Percentiles rank a stretch among this genome's conserved stretches.
phyloP scores from a whole-genome alignment of 129 eudicot species.

The Flaveria sonorensis region DNA sequence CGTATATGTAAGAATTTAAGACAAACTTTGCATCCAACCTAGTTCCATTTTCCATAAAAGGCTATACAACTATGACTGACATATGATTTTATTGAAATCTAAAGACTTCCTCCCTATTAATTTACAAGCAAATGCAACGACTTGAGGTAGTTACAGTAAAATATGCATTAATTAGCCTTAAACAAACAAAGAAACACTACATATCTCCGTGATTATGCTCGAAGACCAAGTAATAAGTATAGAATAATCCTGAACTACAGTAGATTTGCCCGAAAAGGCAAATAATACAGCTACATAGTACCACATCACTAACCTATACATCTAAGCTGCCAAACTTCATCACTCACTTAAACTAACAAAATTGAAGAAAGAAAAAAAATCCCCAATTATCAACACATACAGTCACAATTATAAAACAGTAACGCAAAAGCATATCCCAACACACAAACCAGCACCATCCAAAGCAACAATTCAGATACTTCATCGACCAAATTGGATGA shows the following conservation, averaged over 20 bases:
- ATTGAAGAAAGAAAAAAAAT: not conserved
- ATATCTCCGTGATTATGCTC: not conserved
- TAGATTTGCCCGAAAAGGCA: not conserved
- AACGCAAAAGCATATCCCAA: not conserved
- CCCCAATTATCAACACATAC: not conserved
- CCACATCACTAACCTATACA: not conserved
- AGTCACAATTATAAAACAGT: not conserved
- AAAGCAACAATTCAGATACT: not conserved
- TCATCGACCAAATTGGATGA: not conserved
- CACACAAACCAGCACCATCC: not conserved
- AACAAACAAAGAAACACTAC: not conserved
- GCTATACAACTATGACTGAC: not conserved
- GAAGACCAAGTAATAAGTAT: not conserved
- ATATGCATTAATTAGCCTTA: slow-evolving; percentile 3
- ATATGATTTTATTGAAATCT: not conserved
- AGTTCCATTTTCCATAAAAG: slow-evolving; percentile 7
- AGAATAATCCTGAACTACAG: not conserved
- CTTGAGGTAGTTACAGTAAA: not conserved
- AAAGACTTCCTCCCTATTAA: not conserved
- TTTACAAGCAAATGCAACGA: not conserved
- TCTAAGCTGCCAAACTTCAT: slow-evolving; percentile 2
- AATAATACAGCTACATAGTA: not conserved
- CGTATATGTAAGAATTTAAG: not conserved
- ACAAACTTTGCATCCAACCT: not conserved
- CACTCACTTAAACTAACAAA: not conserved